Percentiles rank a stretch among this genome's conserved stretches.
These are phyloP conservation scores for Colletotrichum somersetense DNA, from an alignment of 2,329 filamentous ascomycete species.

Conservation along the genomic window DNA sequence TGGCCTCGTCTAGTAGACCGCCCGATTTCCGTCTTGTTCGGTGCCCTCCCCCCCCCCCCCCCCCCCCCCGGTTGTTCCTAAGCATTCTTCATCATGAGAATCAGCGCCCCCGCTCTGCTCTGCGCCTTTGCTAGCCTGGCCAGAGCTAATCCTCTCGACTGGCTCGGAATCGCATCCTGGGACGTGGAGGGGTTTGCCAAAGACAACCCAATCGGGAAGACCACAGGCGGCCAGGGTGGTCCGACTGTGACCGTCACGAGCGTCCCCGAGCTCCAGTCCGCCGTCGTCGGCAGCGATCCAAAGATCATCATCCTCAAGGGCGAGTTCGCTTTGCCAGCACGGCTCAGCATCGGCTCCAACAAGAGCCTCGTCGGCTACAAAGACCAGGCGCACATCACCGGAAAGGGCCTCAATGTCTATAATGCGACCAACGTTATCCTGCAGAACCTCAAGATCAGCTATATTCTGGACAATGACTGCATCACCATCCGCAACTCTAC, in stretches of 20 bases:
- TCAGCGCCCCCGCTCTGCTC: conserved; percentile 24
- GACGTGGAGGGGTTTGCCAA: conserved; percentile 46
- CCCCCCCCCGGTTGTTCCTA: neutral
- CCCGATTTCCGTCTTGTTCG: neutral
- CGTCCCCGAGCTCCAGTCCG: conserved; percentile 57
- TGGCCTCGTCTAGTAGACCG: neutral
- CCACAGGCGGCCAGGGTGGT: conserved; percentile 58
- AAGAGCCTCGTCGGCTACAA: conserved; percentile 57
- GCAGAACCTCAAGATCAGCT: conserved; percentile 53
- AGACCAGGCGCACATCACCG: conserved; percentile 51
- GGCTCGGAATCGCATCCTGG: conserved; percentile 45
- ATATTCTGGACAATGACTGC: conserved; percentile 56
- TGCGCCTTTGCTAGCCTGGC: conserved; percentile 19
- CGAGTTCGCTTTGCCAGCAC: conserved; percentile 55
- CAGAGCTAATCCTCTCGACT: conserved; percentile 41
- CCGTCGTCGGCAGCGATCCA: conserved; percentile 56
- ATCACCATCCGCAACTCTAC: conserved; percentile 60
- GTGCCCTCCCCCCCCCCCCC: neutral
- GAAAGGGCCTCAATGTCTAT: conserved; percentile 52
- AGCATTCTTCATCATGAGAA: conserved; percentile 23
- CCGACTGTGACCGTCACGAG: conserved; percentile 61
- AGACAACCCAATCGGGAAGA: conserved; percentile 53
- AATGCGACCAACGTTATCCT: conserved; percentile 56
- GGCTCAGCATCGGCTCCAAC: conserved; percentile 60
- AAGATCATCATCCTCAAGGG: conserved; percentile 60